phyloP scores from a whole-genome alignment of 495 filamentous ascomycete genomes.

The Xylaria bambusicola region DNA sequence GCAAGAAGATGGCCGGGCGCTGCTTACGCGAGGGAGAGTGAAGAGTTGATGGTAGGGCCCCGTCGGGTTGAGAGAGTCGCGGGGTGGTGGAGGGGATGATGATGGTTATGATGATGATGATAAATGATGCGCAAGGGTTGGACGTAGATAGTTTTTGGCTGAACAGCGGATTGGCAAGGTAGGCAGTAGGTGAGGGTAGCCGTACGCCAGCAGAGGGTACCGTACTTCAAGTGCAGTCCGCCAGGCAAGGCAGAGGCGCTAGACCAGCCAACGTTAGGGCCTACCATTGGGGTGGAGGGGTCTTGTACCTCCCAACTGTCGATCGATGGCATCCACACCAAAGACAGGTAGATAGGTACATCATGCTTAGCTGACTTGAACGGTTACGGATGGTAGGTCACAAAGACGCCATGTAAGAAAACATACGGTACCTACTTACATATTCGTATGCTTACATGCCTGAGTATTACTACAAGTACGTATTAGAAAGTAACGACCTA shows the following conservation, averaged over 20 bases:
- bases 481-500: no score
- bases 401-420: conserved; percentile 7
- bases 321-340: no score
- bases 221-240: no score
- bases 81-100: conserved; percentile 23
- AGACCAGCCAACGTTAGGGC: no score
- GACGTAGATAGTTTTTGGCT: conserved; percentile 27
- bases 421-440: not conserved
- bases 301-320: no score
- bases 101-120: conserved; percentile 15
- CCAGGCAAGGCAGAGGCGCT: conserved; percentile 3
- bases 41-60: conserved; percentile 19
- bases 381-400: conserved; percentile 5
- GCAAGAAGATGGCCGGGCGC: conserved; percentile 19
- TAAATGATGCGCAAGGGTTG: conserved; percentile 24
- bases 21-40: conserved; percentile 8
- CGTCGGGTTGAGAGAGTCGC: conserved; percentile 19
- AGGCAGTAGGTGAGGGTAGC: conserved; percentile 21
- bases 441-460: no score
- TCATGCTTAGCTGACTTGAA: not conserved
- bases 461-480: not conserved
- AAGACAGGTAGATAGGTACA: not conserved
- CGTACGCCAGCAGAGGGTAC: conserved; percentile 18
- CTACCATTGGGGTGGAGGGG: not conserved
- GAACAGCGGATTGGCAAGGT: conserved; percentile 23